A percentile compares a stretch with the other conserved stretches of the same genome.
phyloP scores from a whole-genome alignment of 306 rosid species.

The Quercus agrifolia region DNA sequence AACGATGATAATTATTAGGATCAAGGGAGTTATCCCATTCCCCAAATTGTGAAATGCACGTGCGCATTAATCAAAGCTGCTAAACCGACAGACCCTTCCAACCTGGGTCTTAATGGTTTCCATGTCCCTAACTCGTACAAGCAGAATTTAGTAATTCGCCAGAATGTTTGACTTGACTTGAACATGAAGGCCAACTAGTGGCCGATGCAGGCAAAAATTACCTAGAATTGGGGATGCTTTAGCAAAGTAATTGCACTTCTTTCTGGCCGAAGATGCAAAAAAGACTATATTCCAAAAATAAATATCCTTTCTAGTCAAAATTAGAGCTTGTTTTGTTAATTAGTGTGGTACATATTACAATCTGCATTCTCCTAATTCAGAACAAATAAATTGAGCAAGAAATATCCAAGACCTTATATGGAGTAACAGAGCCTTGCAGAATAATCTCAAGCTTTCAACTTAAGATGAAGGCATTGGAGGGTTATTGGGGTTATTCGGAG shows the following conservation, averaged over 20 bases:
- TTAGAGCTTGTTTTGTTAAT: not conserved
- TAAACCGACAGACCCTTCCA: no score
- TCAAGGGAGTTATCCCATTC: no score
- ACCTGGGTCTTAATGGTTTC: no score
- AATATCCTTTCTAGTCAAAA: not conserved
- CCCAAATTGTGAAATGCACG: no score
- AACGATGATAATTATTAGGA: no score
- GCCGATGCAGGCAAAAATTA: not conserved
- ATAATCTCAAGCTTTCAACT: conserved; percentile 27
- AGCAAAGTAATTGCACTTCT: not conserved
- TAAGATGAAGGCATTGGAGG: conserved; percentile 43
- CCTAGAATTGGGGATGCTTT: not conserved
- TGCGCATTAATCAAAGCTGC: no score
- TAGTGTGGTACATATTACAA: conserved; percentile 6
- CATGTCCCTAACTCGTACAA: no score
- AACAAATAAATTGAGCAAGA: conserved; percentile 3
- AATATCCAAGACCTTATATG: conserved; percentile 11
- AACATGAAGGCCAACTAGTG: no score
- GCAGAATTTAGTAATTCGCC: no score
- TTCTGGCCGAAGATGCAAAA: not conserved
- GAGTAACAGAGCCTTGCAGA: not conserved
- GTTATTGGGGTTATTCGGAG: conserved; percentile 38
- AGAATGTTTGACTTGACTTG: no score
- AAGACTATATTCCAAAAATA: not conserved
- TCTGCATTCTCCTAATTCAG: conserved; percentile 11